A percentile compares a stretch with the other conserved stretches of the same genome.
Evolutionary conservation across 371 early-diverging fungal genomes (phyloP).

Genomic region (Mucor sp.): DNA sequence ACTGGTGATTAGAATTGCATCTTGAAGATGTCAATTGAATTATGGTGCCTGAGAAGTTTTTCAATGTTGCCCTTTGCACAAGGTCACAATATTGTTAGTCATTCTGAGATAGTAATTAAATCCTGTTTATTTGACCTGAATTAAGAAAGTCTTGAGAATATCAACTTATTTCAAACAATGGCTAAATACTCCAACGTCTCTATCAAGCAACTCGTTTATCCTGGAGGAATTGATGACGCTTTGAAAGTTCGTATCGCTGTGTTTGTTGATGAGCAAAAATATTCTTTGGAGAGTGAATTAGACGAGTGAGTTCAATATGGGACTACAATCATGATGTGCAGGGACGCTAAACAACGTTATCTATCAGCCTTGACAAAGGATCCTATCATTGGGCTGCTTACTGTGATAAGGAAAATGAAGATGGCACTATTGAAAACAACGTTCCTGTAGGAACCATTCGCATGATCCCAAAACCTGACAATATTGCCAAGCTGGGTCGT

Average conservation of each 20-base stretch:
- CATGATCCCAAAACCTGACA: slow-evolving; percentile 17
- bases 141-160: background rate
- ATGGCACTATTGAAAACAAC: slow-evolving; percentile 4
- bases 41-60: background rate
- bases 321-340: no score
- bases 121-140: background rate
- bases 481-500: slow-evolving; percentile 41
- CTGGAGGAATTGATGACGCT: slow-evolving; percentile 28
- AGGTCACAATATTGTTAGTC: background rate
- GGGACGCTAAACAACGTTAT: background rate
- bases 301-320: slow-evolving; percentile 31
- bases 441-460: slow-evolving; percentile 45
- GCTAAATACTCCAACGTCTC: slow-evolving; percentile 12
- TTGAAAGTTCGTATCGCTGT: slow-evolving; percentile 42
- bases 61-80: background rate
- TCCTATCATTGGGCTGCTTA: slow-evolving; percentile 40
- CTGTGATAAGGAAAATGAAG: slow-evolving; percentile 14
- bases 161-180: slow-evolving; percentile 7
- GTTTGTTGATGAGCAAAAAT: slow-evolving; percentile 50
- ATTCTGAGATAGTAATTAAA: background rate
- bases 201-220: slow-evolving; percentile 2
- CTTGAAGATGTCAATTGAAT: background rate
- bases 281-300: slow-evolving; percentile 36
- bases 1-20: background rate
- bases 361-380: slow-evolving; percentile 16